phyloP scores from a whole-genome alignment of 805 yeast species.

The Starmerella gropengiesseri region DNA sequence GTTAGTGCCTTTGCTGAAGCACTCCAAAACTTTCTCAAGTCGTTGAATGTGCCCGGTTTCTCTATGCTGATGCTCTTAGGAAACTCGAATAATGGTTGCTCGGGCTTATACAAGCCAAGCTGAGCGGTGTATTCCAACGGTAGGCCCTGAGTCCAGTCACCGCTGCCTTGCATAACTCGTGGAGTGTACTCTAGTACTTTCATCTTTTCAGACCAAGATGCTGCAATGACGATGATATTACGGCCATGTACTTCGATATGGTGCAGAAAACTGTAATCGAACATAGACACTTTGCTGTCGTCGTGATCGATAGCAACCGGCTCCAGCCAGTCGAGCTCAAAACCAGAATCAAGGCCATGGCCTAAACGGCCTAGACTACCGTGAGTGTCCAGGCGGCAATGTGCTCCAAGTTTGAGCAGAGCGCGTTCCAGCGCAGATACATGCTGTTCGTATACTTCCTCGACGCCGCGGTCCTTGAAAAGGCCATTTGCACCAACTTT shows the following conservation, averaged over 20 bases:
- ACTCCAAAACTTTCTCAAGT: constrained; percentile 44
- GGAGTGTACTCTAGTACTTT: constrained; percentile 9
- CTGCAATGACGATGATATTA: constrained; percentile 14
- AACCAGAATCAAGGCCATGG: constrained; percentile 75
- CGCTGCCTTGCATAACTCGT: background rate
- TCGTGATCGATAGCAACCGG: constrained; percentile 26
- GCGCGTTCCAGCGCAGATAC: constrained; percentile 60
- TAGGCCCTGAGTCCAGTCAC: constrained; percentile 14
- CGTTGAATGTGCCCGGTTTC: constrained; percentile 37
- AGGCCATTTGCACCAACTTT: constrained; percentile 47
- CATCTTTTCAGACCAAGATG: constrained; percentile 16
- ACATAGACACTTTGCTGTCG: background rate
- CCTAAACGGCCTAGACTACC: constrained; percentile 69
- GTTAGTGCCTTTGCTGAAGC: constrained; percentile 45
- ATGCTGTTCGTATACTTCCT: constrained; percentile 68
- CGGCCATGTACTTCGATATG: constrained; percentile 23
- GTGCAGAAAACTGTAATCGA: constrained; percentile 28
- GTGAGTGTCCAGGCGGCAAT: constrained; percentile 56
- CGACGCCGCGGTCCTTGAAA: constrained; percentile 48
- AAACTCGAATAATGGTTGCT: constrained; percentile 38
- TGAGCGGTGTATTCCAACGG: constrained; percentile 13
- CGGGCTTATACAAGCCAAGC: constrained; percentile 10
- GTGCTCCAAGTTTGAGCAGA: constrained; percentile 64
- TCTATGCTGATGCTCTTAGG: constrained; percentile 45
- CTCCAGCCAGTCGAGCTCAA: constrained; percentile 48